Evolutionary conservation across 2,329 filamentous ascomycete genomes (phyloP).

Genomic region (Helicocarpus griseus): DNA sequence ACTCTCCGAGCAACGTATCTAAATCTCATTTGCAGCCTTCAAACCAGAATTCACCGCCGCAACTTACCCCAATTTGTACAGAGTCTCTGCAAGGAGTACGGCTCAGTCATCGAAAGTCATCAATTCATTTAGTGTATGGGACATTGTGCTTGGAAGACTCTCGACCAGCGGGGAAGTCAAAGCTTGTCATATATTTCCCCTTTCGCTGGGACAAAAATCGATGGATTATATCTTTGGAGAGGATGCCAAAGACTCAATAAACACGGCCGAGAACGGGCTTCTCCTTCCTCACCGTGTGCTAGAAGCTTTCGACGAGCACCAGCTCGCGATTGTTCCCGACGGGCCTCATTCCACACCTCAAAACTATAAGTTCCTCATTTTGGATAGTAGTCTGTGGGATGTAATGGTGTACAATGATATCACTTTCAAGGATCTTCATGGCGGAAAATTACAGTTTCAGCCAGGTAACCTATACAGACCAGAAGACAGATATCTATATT

Average conservation of each 20-base stretch:
- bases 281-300: not conserved
- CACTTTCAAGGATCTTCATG: slow-evolving; percentile 1
- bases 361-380: not conserved
- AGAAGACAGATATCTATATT: not conserved
- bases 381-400: not conserved
- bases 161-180: too few species aligned
- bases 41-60: too few species aligned
- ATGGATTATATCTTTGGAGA: not conserved
- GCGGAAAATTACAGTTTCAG: not conserved
- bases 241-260: not conserved
- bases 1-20: too few species aligned
- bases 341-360: not conserved
- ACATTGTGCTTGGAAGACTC: too few species aligned
- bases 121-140: too few species aligned
- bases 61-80: too few species aligned
- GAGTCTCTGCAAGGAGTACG: too few species aligned
- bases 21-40: too few species aligned
- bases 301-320: not conserved
- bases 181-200: not conserved
- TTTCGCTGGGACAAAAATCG: not conserved
- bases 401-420: not conserved
- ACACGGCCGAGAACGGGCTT: not conserved
- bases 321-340: slow-evolving; percentile 1
- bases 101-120: too few species aligned
- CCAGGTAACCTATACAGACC: not conserved